Percentiles rank a stretch among this genome's conserved stretches.
phyloP scores from a whole-genome alignment of 1,139 yeast genomes.

The Geotrichum histeridarum region DNA sequence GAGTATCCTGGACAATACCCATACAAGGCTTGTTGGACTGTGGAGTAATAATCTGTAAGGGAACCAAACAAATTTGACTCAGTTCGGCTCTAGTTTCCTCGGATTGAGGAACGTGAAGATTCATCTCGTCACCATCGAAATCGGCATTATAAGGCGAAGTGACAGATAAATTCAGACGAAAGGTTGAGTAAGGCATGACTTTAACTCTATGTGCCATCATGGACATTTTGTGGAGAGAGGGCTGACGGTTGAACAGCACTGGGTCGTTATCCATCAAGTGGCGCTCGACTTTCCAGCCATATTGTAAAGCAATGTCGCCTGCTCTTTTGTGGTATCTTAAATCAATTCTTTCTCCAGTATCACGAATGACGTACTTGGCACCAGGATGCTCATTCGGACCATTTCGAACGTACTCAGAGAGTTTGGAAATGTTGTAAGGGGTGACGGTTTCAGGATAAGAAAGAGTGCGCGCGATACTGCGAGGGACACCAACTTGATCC shows the following conservation, averaged over 20 bases:
- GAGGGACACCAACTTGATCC: constrained; percentile 98
- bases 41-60: constrained; percentile 94
- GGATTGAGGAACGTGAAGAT: constrained; percentile 97
- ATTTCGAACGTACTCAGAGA: constrained; percentile 89
- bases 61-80: constrained; percentile 92
- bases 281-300: constrained; percentile 99
- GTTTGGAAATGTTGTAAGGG: constrained; percentile 88
- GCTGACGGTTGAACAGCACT: constrained; percentile 96
- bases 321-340: constrained; percentile 95
- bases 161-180: constrained; percentile 91
- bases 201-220: constrained; percentile 99
- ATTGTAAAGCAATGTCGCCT: constrained; percentile 94
- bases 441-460: constrained; percentile 97
- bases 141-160: constrained; percentile 99
- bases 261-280: constrained; percentile 97
- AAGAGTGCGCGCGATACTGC: constrained; percentile 89
- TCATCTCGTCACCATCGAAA: constrained; percentile 99
- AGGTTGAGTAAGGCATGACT: constrained; percentile 98
- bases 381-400: constrained; percentile 99
- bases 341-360: constrained; percentile 97
- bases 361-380: constrained; percentile 96
- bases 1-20: constrained; percentile 99
- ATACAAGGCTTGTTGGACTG: constrained; percentile 98
- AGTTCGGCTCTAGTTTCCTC: constrained; percentile 97
- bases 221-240: constrained; percentile 97